phyloP scores from a whole-genome alignment of 352 stramenopile genomes.

The Phytophthora ohioensis region DNA sequence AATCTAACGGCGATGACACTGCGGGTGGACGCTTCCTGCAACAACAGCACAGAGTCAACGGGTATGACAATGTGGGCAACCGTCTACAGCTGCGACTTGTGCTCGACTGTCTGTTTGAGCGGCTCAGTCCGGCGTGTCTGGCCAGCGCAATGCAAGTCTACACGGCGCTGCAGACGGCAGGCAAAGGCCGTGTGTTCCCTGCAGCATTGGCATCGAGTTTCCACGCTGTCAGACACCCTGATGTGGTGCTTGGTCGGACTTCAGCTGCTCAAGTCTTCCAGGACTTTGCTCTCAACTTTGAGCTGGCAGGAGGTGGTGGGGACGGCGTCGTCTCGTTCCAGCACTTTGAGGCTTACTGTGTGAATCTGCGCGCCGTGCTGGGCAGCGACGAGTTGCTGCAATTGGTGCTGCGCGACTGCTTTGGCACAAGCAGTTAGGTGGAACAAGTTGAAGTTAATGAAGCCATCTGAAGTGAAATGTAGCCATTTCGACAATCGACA shows the following conservation, averaged over 20 bases:
- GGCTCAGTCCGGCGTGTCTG: constrained; percentile 44
- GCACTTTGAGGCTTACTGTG: constrained; percentile 73
- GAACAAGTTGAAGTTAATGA: constrained; percentile 14
- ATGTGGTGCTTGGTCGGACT: constrained; percentile 61
- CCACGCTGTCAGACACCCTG: constrained; percentile 61
- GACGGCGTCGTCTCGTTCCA: constrained; percentile 62
- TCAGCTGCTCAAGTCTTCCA: constrained; percentile 59
- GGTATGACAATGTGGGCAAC: constrained; percentile 26
- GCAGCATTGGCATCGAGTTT: constrained; percentile 69
- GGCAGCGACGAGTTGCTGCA: constrained; percentile 67
- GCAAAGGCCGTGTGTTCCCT: constrained; percentile 73
- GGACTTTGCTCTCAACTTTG: constrained; percentile 76
- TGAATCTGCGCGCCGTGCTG: constrained; percentile 60
- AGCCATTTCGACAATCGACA: constrained; percentile 33
- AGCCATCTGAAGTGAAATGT: constrained; percentile 6
- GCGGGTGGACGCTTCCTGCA: constrained; percentile 53
- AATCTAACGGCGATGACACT: constrained; percentile 18
- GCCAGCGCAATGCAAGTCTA: constrained; percentile 57
- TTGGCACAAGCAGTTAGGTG: constrained; percentile 11
- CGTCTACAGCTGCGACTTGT: constrained; percentile 54
- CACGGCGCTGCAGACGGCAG: constrained; percentile 44
- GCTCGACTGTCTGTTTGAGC: constrained; percentile 49
- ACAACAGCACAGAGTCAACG: constrained; percentile 35
- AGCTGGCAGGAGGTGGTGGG: constrained; percentile 46
- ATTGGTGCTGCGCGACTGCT: constrained; percentile 70